A percentile compares a stretch with the other conserved stretches of the same genome.
Evolutionary conservation across 129 eudicot species (phyloP).

Genomic region (Solidago caesia): DNA sequence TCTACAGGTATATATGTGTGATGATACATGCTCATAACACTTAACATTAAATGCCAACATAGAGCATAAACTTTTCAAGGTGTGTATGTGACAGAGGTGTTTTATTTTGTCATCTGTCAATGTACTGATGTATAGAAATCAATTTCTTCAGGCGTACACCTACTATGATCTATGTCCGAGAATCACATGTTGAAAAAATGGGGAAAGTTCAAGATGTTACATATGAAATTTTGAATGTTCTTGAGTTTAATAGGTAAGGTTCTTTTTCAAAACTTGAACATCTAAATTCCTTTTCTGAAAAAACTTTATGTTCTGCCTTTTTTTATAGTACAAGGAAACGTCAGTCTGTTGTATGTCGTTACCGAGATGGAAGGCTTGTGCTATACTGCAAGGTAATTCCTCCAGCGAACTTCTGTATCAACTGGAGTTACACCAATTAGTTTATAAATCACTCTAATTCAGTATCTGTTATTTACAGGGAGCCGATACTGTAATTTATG

Average conservation of each 20-base stretch:
- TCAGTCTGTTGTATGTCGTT: slow-evolving; percentile 97
- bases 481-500: slow-evolving; percentile 93
- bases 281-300: not conserved
- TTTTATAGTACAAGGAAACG: slow-evolving; percentile 88
- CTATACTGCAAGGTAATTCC: slow-evolving; percentile 82
- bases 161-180: slow-evolving; percentile 87
- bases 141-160: slow-evolving; percentile 78
- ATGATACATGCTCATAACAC: slow-evolving; percentile 2
- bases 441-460: slow-evolving; percentile 24
- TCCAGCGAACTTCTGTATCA: slow-evolving; percentile 17
- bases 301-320: slow-evolving; percentile 8
- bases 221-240: slow-evolving; percentile 86
- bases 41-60: not conserved
- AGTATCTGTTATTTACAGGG: slow-evolving; percentile 53
- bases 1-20: slow-evolving; percentile 57
- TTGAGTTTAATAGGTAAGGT: slow-evolving; percentile 86
- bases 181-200: slow-evolving; percentile 88
- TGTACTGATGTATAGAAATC: slow-evolving; percentile 21
- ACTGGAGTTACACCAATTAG: slow-evolving; percentile 2
- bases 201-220: slow-evolving; percentile 79
- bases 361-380: slow-evolving; percentile 88
- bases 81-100: not conserved
- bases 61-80: not conserved
- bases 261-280: not conserved
- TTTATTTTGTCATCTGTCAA: not conserved